These are phyloP conservation scores for Mycena vitilis DNA, from an alignment of 768 basidiomycete genomes.

Conservation along the genomic window DNA sequence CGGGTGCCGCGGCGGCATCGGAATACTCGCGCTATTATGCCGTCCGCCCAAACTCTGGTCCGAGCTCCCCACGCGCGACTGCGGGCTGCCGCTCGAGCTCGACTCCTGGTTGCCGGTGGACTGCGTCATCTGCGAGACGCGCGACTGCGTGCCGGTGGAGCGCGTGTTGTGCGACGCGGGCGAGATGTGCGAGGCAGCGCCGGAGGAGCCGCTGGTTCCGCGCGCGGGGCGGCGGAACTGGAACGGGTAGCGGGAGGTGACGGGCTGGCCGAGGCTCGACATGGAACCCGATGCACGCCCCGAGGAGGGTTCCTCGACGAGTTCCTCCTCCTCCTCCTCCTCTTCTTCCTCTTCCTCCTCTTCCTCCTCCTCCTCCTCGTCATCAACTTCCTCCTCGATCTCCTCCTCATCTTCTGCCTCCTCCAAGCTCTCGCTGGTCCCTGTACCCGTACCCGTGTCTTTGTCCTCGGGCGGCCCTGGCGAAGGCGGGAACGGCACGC, in stretches of 20 bases:
- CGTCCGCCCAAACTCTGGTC: slow-evolving; percentile 47
- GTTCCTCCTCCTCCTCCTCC: slow-evolving; percentile 52
- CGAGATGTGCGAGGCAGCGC: slow-evolving; percentile 46
- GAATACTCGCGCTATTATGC: slow-evolving; percentile 47
- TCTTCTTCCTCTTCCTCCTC: slow-evolving; percentile 45
- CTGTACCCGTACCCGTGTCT: slow-evolving; percentile 39
- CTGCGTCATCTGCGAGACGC: slow-evolving; percentile 57
- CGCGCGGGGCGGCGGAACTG: slow-evolving; percentile 66
- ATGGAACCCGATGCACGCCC: slow-evolving; percentile 83
- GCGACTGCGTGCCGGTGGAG: slow-evolving; percentile 49
- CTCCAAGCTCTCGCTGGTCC: slow-evolving; percentile 41
- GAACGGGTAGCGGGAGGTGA: slow-evolving; percentile 78
- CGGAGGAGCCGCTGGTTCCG: slow-evolving; percentile 52
- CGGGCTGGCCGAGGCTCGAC: slow-evolving; percentile 86
- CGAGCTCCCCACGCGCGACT: slow-evolving; percentile 39
- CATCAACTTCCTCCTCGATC: slow-evolving; percentile 35
- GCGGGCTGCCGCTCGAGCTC: slow-evolving; percentile 23
- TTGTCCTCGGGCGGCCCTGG: slow-evolving; percentile 57
- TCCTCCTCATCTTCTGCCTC: slow-evolving; percentile 39
- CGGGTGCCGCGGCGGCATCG: slow-evolving; percentile 54
- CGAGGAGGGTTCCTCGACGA: slow-evolving; percentile 58
- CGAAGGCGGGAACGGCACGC: slow-evolving; percentile 82
- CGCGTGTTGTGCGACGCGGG: slow-evolving; percentile 47
- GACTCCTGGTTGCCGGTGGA: slow-evolving; percentile 75
- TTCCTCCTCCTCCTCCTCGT: slow-evolving; percentile 37